A percentile compares a stretch with the other conserved stretches of the same genome.
Conservation (phyloP, 345 rosid genomes). For the Geranium brycei region DNA sequence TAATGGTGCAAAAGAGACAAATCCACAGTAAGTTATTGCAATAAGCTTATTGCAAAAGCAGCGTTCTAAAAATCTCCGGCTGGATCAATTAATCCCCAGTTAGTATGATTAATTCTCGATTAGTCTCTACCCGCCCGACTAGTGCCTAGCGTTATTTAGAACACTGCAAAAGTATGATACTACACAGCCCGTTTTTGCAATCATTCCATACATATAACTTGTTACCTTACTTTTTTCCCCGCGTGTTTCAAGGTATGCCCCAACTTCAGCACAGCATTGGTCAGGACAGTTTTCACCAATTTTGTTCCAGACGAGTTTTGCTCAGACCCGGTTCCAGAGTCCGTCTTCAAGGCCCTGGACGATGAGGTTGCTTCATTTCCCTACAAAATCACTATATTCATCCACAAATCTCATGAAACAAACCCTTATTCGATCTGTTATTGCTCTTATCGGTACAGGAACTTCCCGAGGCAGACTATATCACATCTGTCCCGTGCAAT, state of each 20-base stretch:
- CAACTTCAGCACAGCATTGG: slow-evolving; percentile 39
- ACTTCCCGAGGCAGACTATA: slow-evolving; percentile 27
- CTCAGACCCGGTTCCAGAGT: slow-evolving; percentile 57
- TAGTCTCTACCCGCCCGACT: too few species aligned
- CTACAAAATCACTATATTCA: too few species aligned
- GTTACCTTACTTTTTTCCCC: neutral
- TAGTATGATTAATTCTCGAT: too few species aligned
- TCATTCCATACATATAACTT: neutral
- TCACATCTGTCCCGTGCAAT: slow-evolving; percentile 39
- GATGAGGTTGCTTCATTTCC: slow-evolving; percentile 44
- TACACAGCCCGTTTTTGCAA: too few species aligned
- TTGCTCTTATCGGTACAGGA: slow-evolving; percentile 25
- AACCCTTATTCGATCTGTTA: neutral
- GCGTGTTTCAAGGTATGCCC: slow-evolving; percentile 58
- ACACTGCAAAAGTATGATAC: too few species aligned
- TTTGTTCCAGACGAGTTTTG: slow-evolving; percentile 86
- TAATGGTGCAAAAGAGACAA: too few species aligned
- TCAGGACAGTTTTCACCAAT: slow-evolving; percentile 50
- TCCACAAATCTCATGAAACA: neutral
- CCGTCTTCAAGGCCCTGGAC: slow-evolving; percentile 47
- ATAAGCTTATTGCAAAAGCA: too few species aligned
- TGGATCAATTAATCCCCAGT: too few species aligned
- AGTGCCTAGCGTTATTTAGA: too few species aligned
- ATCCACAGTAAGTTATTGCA: too few species aligned
- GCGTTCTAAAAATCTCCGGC: too few species aligned